Evolutionary conservation across 208 protist species (phyloP).

Genomic region (Leishmania aethiopica): DNA sequence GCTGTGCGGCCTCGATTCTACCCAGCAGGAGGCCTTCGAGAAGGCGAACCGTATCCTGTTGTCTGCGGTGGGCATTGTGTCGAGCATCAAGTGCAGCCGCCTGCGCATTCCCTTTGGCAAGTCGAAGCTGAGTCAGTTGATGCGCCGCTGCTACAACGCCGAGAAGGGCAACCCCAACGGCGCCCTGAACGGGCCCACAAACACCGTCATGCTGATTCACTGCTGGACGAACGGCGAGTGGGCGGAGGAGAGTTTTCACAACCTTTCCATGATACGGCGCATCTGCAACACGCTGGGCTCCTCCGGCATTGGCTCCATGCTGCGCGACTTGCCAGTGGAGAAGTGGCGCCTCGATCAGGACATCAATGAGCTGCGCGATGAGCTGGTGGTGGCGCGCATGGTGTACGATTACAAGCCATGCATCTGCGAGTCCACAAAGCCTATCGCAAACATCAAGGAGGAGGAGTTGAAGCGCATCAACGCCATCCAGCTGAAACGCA

Average conservation of each 20-base stretch:
- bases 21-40: conserved; percentile 71
- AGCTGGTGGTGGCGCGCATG: conserved; percentile 77
- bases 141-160: conserved; percentile 89
- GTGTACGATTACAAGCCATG: conserved; percentile 93
- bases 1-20: conserved; percentile 82
- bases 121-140: conserved; percentile 88
- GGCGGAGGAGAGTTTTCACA: conserved; percentile 91
- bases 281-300: conserved; percentile 84
- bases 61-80: conserved; percentile 84
- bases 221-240: conserved; percentile 78
- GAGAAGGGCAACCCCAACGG: conserved; percentile 87
- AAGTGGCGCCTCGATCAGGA: conserved; percentile 93
- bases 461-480: conserved; percentile 85
- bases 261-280: conserved; percentile 80
- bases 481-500: conserved; percentile 77
- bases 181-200: conserved; percentile 70
- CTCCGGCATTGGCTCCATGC: conserved; percentile 79
- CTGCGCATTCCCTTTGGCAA: conserved; percentile 93
- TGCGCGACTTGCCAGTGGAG: conserved; percentile 88
- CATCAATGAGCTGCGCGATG: conserved; percentile 86
- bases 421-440: conserved; percentile 85
- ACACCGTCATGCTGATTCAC: conserved; percentile 83
- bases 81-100: conserved; percentile 90
- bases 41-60: conserved; percentile 75
- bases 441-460: conserved; percentile 87